phyloP scores from a whole-genome alignment of 257 asterid species.

The Scutellaria minor region DNA sequence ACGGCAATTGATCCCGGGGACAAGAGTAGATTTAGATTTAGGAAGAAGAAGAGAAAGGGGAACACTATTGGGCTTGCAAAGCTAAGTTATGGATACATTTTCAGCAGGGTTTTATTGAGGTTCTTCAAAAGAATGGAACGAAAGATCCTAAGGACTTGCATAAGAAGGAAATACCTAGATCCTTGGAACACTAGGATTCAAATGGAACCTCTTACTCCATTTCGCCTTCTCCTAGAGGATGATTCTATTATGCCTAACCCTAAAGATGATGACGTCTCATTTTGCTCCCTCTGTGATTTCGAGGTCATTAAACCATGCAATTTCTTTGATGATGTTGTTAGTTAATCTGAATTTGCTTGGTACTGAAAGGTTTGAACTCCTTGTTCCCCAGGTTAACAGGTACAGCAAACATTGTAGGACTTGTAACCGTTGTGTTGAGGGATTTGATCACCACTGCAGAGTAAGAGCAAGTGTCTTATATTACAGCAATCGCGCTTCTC shows the following conservation, averaged over 20 bases:
- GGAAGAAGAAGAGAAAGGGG: constrained; percentile 53
- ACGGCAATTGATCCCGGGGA: constrained; percentile 85
- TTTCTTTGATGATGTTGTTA: not conserved
- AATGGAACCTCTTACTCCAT: constrained; percentile 72
- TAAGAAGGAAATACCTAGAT: constrained; percentile 84
- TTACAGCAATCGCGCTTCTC: constrained; percentile 15
- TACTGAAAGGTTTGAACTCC: constrained; percentile 13
- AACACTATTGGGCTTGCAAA: constrained; percentile 38
- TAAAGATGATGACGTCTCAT: constrained; percentile 69
- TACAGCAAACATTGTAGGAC: constrained; percentile 97
- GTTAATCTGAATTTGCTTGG: not conserved
- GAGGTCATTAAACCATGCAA: constrained; percentile 52
- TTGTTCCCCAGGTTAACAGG: constrained; percentile 71
- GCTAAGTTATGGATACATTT: constrained; percentile 49
- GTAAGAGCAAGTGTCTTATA: constrained; percentile 47
- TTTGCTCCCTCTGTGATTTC: constrained; percentile 86
- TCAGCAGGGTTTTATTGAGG: constrained; percentile 60
- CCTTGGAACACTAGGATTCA: constrained; percentile 59
- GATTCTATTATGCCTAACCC: constrained; percentile 65
- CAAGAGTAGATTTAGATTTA: constrained; percentile 65
- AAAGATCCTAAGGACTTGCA: constrained; percentile 69
- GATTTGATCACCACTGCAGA: constrained; percentile 99
- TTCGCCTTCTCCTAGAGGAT: constrained; percentile 67
- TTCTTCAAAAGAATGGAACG: constrained; percentile 73
- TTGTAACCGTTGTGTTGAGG: constrained; percentile 95